Conservation (phyloP, 1,284 basidiomycete genomes). For the Apiotrichum akiyoshidainum region DNA sequence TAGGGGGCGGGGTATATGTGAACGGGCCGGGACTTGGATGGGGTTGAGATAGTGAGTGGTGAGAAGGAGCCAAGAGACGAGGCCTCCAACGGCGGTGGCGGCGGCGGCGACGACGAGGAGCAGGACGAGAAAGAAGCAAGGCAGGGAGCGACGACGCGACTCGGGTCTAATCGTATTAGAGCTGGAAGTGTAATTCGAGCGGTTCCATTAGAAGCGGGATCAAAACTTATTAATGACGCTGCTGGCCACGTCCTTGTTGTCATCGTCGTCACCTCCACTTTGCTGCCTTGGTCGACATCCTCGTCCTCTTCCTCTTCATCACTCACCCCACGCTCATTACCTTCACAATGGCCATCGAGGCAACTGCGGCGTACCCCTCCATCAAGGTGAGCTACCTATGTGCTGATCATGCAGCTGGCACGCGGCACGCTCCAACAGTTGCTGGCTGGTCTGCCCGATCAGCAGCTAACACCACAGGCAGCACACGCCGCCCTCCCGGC, state of each 20-base stretch:
- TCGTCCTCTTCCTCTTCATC: background rate
- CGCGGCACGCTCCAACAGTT: too few relatives aligned
- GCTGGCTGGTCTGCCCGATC: slow-evolving; percentile 2
- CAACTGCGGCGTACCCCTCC: slow-evolving; percentile 8
- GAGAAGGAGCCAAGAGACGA: too few relatives aligned
- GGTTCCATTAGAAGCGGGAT: too few relatives aligned
- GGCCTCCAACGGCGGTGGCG: too few relatives aligned
- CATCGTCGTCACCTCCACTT: background rate
- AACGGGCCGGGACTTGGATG: too few relatives aligned
- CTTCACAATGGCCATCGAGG: slow-evolving; percentile 8
- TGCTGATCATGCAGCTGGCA: background rate
- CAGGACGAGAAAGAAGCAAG: too few relatives aligned
- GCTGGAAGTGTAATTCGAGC: too few relatives aligned
- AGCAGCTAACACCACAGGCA: slow-evolving; percentile 48
- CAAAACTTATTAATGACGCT: too few relatives aligned
- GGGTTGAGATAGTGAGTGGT: too few relatives aligned
- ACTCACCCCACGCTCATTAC: background rate
- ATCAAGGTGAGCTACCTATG: slow-evolving; percentile 15
- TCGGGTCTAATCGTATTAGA: background rate
- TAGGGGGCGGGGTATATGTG: too few relatives aligned
- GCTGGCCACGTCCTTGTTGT: background rate
- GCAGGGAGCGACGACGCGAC: background rate
- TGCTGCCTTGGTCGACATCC: background rate
- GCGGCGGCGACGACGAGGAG: too few relatives aligned
- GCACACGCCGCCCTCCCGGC: slow-evolving; percentile 58